Base-by-base conservation (phyloP, 176 grass and related monocot species). In the Paspalum notatum region DNA sequence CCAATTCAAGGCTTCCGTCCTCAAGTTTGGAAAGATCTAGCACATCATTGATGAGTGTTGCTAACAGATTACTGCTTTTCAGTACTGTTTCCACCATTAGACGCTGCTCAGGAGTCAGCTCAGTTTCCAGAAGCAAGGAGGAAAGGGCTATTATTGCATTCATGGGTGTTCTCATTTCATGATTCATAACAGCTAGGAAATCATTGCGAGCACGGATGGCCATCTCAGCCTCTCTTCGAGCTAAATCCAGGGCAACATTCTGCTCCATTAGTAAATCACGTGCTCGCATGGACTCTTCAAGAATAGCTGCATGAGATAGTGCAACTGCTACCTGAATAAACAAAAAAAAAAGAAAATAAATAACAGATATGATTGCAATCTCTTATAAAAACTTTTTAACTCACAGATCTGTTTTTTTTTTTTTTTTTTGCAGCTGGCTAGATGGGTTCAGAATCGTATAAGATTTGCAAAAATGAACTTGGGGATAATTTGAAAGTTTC, bases 151-250 rank as follows among this genome's bases (percentile, higher is more conserved):
- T 98, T 62, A 98, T 93, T 76, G 92, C 90, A 84, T 93, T 89
- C 95, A 98, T 98, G 37, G 95, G 95, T 62, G 95, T 98, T 45
- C 90, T 80, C 95, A 98, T 98, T 89, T 98, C 95, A 13, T 98
- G 95, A 82, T 98, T 98, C 95, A 98, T 98, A 53, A 98, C 95
- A 70, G 95, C 95, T 69, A 98, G 75, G 50, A 98, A 98, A 87
- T 98, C 95, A 47, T 95, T 95, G 48, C 95, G 92, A 68, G 92
- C 95, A 66, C 95, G 87, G 64, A 98, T 98, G 26, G 92, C 95
- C 95, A 89, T 98, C 86, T 98, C 95, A 55, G 95, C 95, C 12
- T 98, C 92, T 65, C 66, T 81, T 45, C 95, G 87, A 70, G 95
- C 95, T 80, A 85, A 80, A 92, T 98, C 95, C 54, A 98, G 62